These are phyloP conservation scores for Geotrichum restrictum DNA, from an alignment of 1,139 yeast genomes.

Conservation along the genomic window DNA sequence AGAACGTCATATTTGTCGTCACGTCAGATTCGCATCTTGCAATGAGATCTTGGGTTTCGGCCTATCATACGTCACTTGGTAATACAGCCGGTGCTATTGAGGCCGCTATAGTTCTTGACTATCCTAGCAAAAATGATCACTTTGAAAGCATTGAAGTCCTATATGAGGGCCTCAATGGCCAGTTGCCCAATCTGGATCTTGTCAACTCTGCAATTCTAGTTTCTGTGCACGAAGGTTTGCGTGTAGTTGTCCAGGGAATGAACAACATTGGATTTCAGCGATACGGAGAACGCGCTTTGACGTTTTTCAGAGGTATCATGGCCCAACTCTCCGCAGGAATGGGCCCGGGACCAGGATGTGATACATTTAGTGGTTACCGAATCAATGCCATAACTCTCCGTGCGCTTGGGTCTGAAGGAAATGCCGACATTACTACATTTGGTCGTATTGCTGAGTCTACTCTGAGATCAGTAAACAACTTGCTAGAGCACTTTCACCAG, in stretches of 20 bases:
- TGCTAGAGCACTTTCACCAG: conserved; percentile 93
- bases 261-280: conserved; percentile 27
- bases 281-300: conserved; percentile 49
- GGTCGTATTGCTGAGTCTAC: conserved; percentile 87
- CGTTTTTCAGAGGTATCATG: conserved; percentile 61
- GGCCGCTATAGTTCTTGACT: conserved; percentile 84
- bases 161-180: conserved; percentile 92
- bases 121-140: conserved; percentile 55
- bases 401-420: conserved; percentile 58
- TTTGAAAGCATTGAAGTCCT: conserved; percentile 70
- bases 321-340: conserved; percentile 71
- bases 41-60: conserved; percentile 86
- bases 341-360: conserved; percentile 61
- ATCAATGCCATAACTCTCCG: conserved; percentile 82
- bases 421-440: conserved; percentile 79
- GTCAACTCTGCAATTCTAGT: conserved; percentile 73
- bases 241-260: conserved; percentile 61
- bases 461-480: conserved; percentile 83
- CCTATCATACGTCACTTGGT: conserved; percentile 82
- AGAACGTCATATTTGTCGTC: conserved; percentile 81
- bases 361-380: conserved; percentile 94
- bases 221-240: conserved; percentile 69
- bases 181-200: conserved; percentile 87
- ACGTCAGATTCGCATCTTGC: conserved; percentile 70
- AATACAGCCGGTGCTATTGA: conserved; percentile 94